phyloP scores from a whole-genome alignment of 2,329 filamentous ascomycete species.

The Fusarium odoratissimum region DNA sequence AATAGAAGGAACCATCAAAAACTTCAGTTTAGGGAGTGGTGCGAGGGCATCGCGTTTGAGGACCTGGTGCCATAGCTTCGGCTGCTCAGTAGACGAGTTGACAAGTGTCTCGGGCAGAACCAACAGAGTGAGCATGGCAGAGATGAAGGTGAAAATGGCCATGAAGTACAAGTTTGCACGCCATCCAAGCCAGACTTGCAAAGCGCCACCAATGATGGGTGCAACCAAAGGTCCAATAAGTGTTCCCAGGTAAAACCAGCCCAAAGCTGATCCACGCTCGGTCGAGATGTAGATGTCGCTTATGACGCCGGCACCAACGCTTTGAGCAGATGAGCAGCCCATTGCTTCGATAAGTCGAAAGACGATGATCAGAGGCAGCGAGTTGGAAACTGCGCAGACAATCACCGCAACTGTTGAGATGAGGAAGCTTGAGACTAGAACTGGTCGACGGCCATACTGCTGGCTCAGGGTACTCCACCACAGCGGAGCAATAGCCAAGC shows the following conservation, averaged over 20 bases:
- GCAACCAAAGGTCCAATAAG: constrained; percentile 12
- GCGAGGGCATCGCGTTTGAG: neutral
- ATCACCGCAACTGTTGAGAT: neutral
- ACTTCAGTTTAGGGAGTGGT: neutral
- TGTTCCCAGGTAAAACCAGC: constrained; percentile 21
- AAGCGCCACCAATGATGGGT: neutral
- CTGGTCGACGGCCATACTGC: neutral
- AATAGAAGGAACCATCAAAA: neutral
- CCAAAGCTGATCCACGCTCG: constrained; percentile 9
- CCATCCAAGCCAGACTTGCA: constrained; percentile 1
- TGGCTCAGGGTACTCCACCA: constrained; percentile 6
- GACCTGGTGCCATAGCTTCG: neutral
- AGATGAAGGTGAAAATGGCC: neutral
- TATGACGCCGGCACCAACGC: constrained; percentile 3
- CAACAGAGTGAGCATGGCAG: neutral
- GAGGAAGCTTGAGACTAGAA: neutral
- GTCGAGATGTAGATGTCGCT: constrained; percentile 16
- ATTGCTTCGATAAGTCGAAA: neutral
- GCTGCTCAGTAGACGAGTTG: neutral
- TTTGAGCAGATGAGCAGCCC: neutral
- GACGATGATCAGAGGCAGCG: neutral
- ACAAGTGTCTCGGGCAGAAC: neutral
- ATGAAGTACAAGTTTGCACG: neutral
- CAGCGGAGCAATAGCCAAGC: neutral
- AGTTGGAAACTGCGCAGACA: neutral